Conservation (phyloP, 345 rosid genomes). For the sweet orange (Citrus sinensis) region DNA sequence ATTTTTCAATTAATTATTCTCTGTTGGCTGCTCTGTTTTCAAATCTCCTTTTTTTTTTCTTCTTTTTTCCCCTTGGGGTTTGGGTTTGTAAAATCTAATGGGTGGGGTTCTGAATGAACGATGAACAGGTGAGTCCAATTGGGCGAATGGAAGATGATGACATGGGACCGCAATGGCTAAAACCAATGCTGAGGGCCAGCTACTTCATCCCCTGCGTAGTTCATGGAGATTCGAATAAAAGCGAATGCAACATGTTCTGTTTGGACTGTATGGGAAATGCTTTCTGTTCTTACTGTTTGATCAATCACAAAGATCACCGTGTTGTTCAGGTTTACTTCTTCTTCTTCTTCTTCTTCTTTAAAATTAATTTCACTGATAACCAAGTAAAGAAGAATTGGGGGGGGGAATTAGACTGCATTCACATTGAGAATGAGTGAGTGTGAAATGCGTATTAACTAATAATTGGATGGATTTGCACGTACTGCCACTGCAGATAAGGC, state of each 20-base stretch:
- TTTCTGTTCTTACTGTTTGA: slow-evolving; percentile 69
- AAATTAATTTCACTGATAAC: too few relatives aligned
- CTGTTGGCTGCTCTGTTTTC: neutral
- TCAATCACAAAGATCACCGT: slow-evolving; percentile 62
- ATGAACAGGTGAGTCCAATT: slow-evolving; percentile 42
- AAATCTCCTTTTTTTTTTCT: neutral
- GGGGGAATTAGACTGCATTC: too few relatives aligned
- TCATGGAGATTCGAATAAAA: slow-evolving; percentile 66
- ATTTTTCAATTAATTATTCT: too few relatives aligned
- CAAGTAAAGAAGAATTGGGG: too few relatives aligned
- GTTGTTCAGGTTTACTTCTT: slow-evolving; percentile 55
- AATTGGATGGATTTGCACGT: too few relatives aligned
- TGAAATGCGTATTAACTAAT: neutral
- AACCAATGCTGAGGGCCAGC: slow-evolving; percentile 65
- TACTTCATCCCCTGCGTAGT: slow-evolving; percentile 63
- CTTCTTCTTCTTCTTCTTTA: too few relatives aligned
- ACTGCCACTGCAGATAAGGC: slow-evolving; percentile 57
- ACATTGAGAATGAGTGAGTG: too few relatives aligned
- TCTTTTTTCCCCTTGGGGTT: neutral
- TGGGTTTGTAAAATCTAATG: too few relatives aligned
- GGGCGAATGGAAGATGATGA: slow-evolving; percentile 39
- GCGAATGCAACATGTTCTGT: slow-evolving; percentile 89
- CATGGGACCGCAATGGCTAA: slow-evolving; percentile 69
- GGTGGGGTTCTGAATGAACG: neutral
- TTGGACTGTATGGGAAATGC: slow-evolving; percentile 65